Evolutionary conservation across 257 asterid genomes (phyloP).

Genomic region (Misopates orontium): DNA sequence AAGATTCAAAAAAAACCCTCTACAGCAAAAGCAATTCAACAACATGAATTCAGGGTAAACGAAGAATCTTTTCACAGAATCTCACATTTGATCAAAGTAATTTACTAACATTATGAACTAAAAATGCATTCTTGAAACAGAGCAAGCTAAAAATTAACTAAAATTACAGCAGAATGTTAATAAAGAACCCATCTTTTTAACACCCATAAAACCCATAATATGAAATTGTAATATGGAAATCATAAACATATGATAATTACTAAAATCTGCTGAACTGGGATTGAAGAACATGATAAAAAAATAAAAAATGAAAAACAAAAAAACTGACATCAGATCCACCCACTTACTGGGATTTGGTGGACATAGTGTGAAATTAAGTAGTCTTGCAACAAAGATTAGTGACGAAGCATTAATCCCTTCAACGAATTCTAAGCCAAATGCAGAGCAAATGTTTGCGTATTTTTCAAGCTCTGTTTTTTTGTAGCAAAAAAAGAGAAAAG

Average conservation of each 20-base stretch:
- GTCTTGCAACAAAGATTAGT: slow-evolving; percentile 12
- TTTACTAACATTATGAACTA: neutral
- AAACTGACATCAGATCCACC: slow-evolving; percentile 41
- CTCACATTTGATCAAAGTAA: neutral
- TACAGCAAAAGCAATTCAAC: neutral
- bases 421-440: slow-evolving; percentile 20
- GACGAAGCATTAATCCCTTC: slow-evolving; percentile 14
- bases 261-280: slow-evolving; percentile 1
- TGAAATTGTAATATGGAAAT: neutral
- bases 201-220: neutral
- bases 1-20: slow-evolving; percentile 28
- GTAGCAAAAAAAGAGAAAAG: too few species aligned
- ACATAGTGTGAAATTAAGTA: slow-evolving; percentile 41
- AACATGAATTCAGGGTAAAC: slow-evolving; percentile 14
- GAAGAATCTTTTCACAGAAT: slow-evolving; percentile 3
- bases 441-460: too few species aligned
- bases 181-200: neutral
- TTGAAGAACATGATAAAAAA: too few species aligned
- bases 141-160: neutral
- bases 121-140: neutral
- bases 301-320: slow-evolving; percentile 13
- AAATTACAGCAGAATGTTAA: neutral
- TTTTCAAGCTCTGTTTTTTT: neutral
- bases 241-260: slow-evolving; percentile 11
- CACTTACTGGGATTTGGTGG: slow-evolving; percentile 78